These are phyloP conservation scores for Sporothrix pallida DNA, from an alignment of 2,329 filamentous ascomycete species.

Conservation along the genomic window DNA sequence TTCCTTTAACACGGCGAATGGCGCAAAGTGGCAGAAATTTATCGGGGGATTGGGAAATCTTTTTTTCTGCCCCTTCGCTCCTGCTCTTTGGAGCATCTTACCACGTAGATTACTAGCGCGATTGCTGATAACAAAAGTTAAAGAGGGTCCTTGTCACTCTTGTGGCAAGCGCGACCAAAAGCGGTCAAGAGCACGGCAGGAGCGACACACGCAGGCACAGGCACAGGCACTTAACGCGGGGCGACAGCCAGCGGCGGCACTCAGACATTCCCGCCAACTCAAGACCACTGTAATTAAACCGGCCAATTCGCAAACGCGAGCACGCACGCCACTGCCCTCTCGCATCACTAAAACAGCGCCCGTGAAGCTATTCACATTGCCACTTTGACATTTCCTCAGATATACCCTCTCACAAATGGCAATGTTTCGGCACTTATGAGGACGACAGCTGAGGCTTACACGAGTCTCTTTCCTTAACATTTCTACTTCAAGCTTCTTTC, in stretches of 20 bases:
- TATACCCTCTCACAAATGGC: neutral
- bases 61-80: slow-evolving; percentile 28
- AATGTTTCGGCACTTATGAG: neutral
- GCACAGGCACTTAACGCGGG: slow-evolving; percentile 5
- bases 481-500: neutral
- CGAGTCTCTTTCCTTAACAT: neutral
- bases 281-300: neutral
- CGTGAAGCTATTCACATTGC: slow-evolving; percentile 11
- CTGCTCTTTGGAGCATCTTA: neutral
- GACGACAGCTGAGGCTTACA: neutral
- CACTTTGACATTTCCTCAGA: too few species aligned
- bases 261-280: neutral
- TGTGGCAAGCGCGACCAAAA: slow-evolving; percentile 13
- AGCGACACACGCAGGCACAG: neutral
- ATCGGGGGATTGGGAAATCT: slow-evolving; percentile 20
- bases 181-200: slow-evolving; percentile 29
- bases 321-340: slow-evolving; percentile 14
- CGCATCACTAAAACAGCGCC: neutral
- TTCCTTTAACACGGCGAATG: slow-evolving; percentile 18
- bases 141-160: neutral
- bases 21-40: slow-evolving; percentile 32
- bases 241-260: neutral
- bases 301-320: neutral
- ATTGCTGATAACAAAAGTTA: neutral
- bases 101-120: slow-evolving; percentile 20